Evolutionary conservation across 805 yeast genomes (phyloP), one percentile per base, ranked within the genome.

Genomic region (Saccharomycopsis schoenii): DNA sequence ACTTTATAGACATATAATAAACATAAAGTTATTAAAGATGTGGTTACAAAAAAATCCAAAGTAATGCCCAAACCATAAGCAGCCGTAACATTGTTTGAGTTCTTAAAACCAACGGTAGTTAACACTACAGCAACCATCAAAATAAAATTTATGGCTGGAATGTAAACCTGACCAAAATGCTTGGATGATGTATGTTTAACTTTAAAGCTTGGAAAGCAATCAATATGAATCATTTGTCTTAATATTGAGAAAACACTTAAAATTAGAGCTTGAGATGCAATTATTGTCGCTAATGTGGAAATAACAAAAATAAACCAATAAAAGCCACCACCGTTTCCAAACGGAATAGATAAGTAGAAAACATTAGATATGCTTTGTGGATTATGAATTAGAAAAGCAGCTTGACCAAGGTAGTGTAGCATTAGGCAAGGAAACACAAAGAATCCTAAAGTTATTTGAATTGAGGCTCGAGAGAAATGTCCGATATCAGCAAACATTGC

Each of bases 401-500:
- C 82, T 66, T 83, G 86, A 1, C 88, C 87, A 63, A 83, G 72
- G 66, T 83, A 83, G 29, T 78, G 72, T n/a, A 81, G 66, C 66
- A 80, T 74, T 65, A 83, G 69, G 47, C 79, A 73, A 15, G 85
- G 82, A 65, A 80, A 82, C n/a, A 81, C 83, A 61, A 80, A 73
- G 2, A 66, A 63, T 1, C 76, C 61, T 54, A 81, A 68, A 9
- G 85, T 75, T 11, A 82, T 58, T 64, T 81, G 83, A 55, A 81
- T 74, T 0, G 86, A 79, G 4, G 72, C 64, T 29, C 74, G 73
- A 2, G 84, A 82, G 66, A 82, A 80, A 66, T 80, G 84, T 3
- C 85, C 83, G 58, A 82, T 73, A 69, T 83, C 86, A 1, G 86
- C 84, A 71, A 83, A 83, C 83, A 83, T 79, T 6, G 86, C 85